phyloP scores from a whole-genome alignment of 805 yeast species.

The Candida andamanensis region DNA sequence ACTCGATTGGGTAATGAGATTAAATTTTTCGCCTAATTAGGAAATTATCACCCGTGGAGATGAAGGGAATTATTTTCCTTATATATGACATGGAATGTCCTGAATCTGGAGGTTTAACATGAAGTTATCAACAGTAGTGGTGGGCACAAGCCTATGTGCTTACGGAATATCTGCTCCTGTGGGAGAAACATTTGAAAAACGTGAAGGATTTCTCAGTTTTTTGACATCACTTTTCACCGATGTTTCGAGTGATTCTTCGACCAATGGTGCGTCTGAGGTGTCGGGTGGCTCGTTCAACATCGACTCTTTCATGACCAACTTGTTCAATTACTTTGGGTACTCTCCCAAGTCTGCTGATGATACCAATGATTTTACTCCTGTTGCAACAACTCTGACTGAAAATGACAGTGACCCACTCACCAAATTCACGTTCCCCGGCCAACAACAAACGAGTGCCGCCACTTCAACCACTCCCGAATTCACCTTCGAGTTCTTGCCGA shows the following conservation, averaged over 20 bases:
- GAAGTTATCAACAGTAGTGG: background rate
- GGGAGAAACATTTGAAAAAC: too few relatives aligned
- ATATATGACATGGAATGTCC: too few relatives aligned
- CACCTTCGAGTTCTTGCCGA: conserved; percentile 2
- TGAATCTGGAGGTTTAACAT: too few relatives aligned
- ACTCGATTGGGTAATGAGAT: conserved; percentile 8
- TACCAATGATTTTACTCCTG: conserved; percentile 2
- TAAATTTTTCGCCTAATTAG: conserved; percentile 4
- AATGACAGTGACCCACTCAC: conserved; percentile 12
- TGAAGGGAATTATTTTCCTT: too few relatives aligned
- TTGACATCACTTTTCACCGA: conserved; percentile 1
- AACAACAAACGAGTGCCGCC: conserved; percentile 7
- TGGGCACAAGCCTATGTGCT: background rate
- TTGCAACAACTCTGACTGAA: conserved; percentile 11
- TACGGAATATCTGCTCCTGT: background rate
- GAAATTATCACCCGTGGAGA: conserved; percentile 1
- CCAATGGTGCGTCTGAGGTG: too few relatives aligned
- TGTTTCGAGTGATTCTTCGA: too few relatives aligned
- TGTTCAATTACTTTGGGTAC: conserved; percentile 8
- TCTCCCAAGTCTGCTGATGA: conserved; percentile 3
- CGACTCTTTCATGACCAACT: too few relatives aligned
- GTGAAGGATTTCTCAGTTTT: background rate
- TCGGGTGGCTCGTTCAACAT: too few relatives aligned
- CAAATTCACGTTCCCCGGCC: conserved; percentile 7
- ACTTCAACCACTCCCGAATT: conserved; percentile 4